Conservation (phyloP, 345 rosid genomes). For the Populus alba region DNA sequence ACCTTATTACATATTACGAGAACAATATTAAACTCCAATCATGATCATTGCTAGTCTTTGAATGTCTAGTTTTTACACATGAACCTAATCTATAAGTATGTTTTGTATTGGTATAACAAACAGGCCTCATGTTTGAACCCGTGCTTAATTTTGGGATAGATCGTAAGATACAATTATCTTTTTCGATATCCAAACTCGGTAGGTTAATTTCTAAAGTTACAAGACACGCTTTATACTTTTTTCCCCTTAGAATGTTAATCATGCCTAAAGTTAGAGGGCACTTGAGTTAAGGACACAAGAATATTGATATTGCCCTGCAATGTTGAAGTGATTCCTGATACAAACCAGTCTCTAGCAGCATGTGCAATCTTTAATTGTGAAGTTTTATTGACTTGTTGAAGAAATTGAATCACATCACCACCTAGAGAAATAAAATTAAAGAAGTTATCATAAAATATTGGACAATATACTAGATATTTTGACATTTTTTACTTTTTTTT, state of each 20-base stretch:
- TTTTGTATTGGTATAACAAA: constrained; percentile 9
- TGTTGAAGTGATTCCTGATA: neutral
- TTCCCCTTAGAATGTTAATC: neutral
- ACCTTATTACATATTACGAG: too few species aligned
- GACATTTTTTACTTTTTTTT: neutral
- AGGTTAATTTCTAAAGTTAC: constrained; percentile 21
- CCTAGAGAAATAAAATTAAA: neutral
- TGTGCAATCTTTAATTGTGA: neutral
- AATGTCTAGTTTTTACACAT: neutral
- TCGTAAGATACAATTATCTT: neutral
- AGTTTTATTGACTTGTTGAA: neutral
- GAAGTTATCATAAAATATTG: neutral
- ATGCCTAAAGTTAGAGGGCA: constrained; percentile 6
- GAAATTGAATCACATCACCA: neutral
- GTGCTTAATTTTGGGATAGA: neutral
- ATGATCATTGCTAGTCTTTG: neutral
- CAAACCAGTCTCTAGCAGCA: neutral
- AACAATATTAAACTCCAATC: neutral
- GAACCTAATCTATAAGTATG: constrained; percentile 5
- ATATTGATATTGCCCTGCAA: constrained; percentile 3
- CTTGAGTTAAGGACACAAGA: neutral
- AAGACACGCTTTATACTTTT: constrained; percentile 1
- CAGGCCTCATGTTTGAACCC: constrained; percentile 1
- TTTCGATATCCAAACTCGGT: constrained; percentile 1
- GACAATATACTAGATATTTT: neutral